phyloP scores from a whole-genome alignment of 2,329 filamentous ascomycete genomes.

The Neonectria punicea region DNA sequence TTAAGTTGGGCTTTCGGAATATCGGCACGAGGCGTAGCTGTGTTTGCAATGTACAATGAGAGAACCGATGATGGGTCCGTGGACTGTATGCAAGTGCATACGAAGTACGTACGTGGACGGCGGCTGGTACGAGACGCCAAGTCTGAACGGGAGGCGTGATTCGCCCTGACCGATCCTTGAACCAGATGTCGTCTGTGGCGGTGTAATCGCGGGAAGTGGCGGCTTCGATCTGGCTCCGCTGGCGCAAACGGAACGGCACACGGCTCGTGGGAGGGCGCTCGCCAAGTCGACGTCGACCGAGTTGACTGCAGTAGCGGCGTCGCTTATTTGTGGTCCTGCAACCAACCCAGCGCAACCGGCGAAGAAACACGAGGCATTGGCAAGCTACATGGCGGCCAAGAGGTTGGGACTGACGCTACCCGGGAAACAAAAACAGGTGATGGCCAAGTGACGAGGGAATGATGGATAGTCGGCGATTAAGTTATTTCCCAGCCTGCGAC shows the following conservation, averaged over 20 bases:
- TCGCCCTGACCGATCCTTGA: neutral
- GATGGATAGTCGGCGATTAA: neutral
- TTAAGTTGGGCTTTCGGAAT: conserved; percentile 9
- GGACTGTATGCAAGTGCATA: neutral
- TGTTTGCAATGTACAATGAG: neutral
- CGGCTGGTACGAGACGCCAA: conserved; percentile 4
- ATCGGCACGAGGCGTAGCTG: conserved; percentile 11
- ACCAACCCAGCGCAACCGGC: neutral
- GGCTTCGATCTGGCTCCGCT: neutral
- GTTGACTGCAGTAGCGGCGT: conserved; percentile 4
- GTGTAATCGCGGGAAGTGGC: conserved; percentile 3
- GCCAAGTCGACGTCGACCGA: conserved; percentile 1
- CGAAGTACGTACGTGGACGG: conserved; percentile 4
- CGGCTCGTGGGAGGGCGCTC: neutral
- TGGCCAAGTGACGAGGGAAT: neutral
- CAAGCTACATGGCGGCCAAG: conserved; percentile 4
- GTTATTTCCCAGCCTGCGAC: neutral
- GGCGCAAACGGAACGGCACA: neutral
- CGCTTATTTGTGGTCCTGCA: neutral
- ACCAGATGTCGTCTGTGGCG: neutral
- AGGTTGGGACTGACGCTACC: neutral
- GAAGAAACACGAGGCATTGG: conserved; percentile 13
- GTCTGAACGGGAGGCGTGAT: neutral
- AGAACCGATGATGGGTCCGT: conserved; percentile 1
- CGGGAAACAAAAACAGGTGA: neutral